Base-by-base conservation (phyloP, 2,329 filamentous ascomycete genomes). In the Claviceps africana region DNA sequence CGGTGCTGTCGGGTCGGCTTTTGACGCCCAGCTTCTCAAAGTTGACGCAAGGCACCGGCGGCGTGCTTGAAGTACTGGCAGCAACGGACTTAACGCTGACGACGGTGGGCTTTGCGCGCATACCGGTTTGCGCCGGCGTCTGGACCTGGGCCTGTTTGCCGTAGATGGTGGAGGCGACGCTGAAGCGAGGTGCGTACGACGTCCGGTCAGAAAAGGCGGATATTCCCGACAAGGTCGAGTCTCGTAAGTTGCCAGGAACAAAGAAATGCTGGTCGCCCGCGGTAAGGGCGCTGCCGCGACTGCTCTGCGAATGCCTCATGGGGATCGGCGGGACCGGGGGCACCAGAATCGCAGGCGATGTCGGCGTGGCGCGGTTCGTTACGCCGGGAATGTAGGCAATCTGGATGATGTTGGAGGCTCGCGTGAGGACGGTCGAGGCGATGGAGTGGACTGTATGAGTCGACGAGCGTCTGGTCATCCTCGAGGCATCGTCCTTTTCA, bases 331-430 rank as follows among this genome's bases (percentile, higher is more conserved):
- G 93, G 4, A 98, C 90, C 0, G 91, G 91, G n/a, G 90, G 89
- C 4, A 94, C 86, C 49, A 91, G 78, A 21, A 88, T 72, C 40
- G 81, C 82, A 3, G 88, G 87, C 0, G 88, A 91, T n/a, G 85
- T 83, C 5, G 87, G 86, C 8, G 84, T 83, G 13, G 90, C 89
- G 59, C 91, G 81, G 70, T 96, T 96, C 55, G 88, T 96, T 61
- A 97, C 90, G 55, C 93, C 93, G 15, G 93, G 93, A 58, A 98
- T 97, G 68, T 97, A 98, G 52, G 93, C 93, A 69, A 98, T 98
- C 70, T 97, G 93, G 62, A 98, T 98, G 65, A 98, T 91, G 72
- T 98, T 98, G 62, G 93, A 97, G 48, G 93, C 93, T 56, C 93
- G 83, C 19, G 93, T 97, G 55, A 96, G 79, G 54, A 97, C 89